Conservation (phyloP, 1,284 basidiomycete species). For the Violaceomyces palustris region DNA sequence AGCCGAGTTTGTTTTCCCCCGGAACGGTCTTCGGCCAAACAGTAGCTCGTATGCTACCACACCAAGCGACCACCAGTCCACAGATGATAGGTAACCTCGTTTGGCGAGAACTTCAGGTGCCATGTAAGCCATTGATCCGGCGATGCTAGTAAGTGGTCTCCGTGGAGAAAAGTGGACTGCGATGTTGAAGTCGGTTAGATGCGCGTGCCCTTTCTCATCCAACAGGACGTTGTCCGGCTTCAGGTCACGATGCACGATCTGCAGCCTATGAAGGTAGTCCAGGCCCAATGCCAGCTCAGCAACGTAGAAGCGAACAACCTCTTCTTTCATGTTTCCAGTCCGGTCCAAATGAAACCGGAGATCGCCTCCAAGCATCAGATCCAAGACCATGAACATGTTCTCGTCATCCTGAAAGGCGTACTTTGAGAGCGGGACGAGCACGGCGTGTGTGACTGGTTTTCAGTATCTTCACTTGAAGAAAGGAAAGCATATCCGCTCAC, state of each 20-base stretch:
- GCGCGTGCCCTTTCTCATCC: slow-evolving; percentile 85
- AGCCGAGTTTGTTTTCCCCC: slow-evolving; percentile 45
- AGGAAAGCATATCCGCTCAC: no score
- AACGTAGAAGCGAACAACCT: slow-evolving; percentile 79
- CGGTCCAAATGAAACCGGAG: slow-evolving; percentile 87
- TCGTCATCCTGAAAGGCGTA: slow-evolving; percentile 98
- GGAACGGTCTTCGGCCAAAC: slow-evolving; percentile 43
- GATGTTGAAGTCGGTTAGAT: slow-evolving; percentile 97
- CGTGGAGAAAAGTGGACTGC: slow-evolving; percentile 91
- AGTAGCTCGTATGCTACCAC: slow-evolving; percentile 44
- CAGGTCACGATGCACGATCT: slow-evolving; percentile 75
- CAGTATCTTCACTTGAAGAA: background rate
- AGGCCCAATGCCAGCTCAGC: slow-evolving; percentile 81
- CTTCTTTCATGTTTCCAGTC: slow-evolving; percentile 69
- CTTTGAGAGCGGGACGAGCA: background rate
- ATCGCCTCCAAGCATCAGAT: slow-evolving; percentile 93
- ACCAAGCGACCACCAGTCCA: slow-evolving; percentile 48
- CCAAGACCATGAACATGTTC: slow-evolving; percentile 94
- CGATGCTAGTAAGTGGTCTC: slow-evolving; percentile 79
- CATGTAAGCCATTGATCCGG: slow-evolving; percentile 91
- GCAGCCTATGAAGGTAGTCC: slow-evolving; percentile 80
- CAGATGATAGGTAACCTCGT: slow-evolving; percentile 40
- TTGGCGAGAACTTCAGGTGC: slow-evolving; percentile 51
- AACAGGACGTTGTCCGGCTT: slow-evolving; percentile 96
- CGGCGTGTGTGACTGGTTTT: background rate